Conservation (phyloP, 495 filamentous ascomycete genomes). For the Margaritispora aquatica region DNA sequence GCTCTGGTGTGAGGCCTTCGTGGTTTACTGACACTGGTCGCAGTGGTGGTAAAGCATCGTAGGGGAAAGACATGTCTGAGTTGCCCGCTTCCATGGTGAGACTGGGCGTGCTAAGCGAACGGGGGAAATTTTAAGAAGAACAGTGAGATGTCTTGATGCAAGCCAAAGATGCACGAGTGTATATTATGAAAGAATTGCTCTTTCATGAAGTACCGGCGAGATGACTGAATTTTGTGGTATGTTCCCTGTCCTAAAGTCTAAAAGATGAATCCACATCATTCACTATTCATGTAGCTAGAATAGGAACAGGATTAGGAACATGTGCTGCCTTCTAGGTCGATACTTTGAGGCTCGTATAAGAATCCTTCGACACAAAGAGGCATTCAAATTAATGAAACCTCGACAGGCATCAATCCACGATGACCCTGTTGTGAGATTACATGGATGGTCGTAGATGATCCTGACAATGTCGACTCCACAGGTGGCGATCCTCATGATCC, state of each 20-base stretch:
- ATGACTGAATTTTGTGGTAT: not conserved
- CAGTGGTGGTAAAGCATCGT: not conserved
- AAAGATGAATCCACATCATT: not conserved
- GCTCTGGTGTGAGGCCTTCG: not conserved
- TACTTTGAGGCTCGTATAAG: too few relatives aligned
- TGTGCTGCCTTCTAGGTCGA: too few relatives aligned
- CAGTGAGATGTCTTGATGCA: too few relatives aligned
- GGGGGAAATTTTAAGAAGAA: not conserved
- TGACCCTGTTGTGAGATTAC: not conserved
- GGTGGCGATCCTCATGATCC: too few relatives aligned
- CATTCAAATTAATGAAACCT: too few relatives aligned
- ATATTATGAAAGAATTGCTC: not conserved
- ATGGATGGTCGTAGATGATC: not conserved
- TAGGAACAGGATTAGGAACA: not conserved
- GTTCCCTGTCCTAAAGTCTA: not conserved
- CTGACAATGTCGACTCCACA: not conserved
- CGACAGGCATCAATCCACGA: not conserved
- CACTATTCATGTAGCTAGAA: too few relatives aligned
- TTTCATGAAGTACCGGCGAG: not conserved
- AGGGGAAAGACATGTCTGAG: not conserved
- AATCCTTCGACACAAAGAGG: too few relatives aligned
- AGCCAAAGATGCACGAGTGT: not conserved
- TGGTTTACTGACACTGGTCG: not conserved
- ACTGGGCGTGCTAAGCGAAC: not conserved
- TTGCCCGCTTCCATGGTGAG: not conserved